phyloP scores from a whole-genome alignment of 2,329 filamentous ascomycete genomes.

The Colletotrichum limetticola region DNA sequence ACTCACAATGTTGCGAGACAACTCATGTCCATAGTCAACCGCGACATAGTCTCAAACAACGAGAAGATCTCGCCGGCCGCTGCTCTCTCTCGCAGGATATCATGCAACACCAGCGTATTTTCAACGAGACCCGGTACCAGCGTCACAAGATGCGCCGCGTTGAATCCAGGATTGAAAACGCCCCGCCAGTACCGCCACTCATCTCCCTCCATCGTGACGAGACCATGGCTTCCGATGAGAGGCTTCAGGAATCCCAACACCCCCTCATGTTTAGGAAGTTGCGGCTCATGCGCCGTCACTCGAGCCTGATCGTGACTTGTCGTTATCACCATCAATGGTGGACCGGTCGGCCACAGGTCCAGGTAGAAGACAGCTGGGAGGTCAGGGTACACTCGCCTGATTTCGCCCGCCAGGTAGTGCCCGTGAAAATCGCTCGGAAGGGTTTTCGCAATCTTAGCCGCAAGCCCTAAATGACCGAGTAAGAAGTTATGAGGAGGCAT shows the following conservation, averaged over 20 bases:
- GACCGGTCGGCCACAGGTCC: conserved; percentile 42
- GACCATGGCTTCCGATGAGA: conserved; percentile 44
- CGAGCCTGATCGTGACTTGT: conserved; percentile 11
- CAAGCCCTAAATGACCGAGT: not conserved
- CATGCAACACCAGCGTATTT: conserved; percentile 47
- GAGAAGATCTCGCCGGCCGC: conserved; percentile 28
- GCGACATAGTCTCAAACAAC: conserved; percentile 48
- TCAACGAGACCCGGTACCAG: conserved; percentile 49
- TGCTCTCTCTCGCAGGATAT: not conserved
- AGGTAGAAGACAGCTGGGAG: conserved; percentile 35
- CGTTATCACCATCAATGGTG: conserved; percentile 34
- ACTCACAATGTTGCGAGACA: conserved; percentile 44
- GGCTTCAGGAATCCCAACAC: conserved; percentile 43
- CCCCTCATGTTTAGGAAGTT: conserved; percentile 40
- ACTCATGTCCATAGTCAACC: conserved; percentile 53
- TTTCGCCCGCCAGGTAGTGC: not conserved
- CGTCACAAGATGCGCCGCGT: conserved; percentile 46
- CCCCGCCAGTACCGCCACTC: conserved; percentile 43
- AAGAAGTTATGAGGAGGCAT: not conserved
- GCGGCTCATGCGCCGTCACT: conserved; percentile 37
- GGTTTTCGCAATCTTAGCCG: not conserved
- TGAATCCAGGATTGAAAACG: conserved; percentile 49
- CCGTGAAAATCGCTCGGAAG: conserved; percentile 2
- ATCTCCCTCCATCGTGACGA: conserved; percentile 44
- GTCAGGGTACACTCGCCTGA: not conserved